phyloP scores from a whole-genome alignment of 2,329 filamentous ascomycete species.

The Botryotinia narcissicola region DNA sequence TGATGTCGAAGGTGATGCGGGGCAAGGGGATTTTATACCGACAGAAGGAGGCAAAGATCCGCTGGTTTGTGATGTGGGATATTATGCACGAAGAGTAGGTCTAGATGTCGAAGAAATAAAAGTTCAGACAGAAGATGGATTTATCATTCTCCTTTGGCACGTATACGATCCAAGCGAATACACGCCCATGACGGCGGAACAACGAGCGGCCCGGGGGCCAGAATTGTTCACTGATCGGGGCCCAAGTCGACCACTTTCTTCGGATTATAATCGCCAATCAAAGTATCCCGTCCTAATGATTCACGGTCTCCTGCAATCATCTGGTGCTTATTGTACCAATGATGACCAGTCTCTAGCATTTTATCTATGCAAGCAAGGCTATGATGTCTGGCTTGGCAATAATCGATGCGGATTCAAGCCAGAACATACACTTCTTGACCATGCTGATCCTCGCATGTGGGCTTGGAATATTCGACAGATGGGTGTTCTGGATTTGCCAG shows the following conservation, averaged over 20 bases:
- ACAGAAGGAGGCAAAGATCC: conserved; percentile 79
- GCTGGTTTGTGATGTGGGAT: conserved; percentile 73
- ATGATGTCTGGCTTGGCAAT: conserved; percentile 94
- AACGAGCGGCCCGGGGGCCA: conserved; percentile 56
- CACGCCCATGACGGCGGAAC: conserved; percentile 47
- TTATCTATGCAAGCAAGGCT: conserved; percentile 86
- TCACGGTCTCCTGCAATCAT: conserved; percentile 83
- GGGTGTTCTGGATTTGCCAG: conserved; percentile 84
- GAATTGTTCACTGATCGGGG: conserved; percentile 56
- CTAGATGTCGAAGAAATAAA: conserved; percentile 79
- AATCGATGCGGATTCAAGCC: conserved; percentile 86
- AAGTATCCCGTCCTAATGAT: conserved; percentile 85
- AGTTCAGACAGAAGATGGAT: conserved; percentile 91
- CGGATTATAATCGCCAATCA: conserved; percentile 34
- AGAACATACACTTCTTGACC: conserved; percentile 67
- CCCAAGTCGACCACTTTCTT: conserved; percentile 39
- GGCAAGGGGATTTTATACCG: conserved; percentile 55
- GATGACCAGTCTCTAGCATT: conserved; percentile 89
- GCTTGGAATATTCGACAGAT: conserved; percentile 94
- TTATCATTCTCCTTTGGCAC: conserved; percentile 86
- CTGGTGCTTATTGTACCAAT: conserved; percentile 85
- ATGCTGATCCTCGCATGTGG: conserved; percentile 88
- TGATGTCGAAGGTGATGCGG: conserved; percentile 44
- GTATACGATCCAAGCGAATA: conserved; percentile 81
- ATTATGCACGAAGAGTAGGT: conserved; percentile 85